Evolutionary conservation across 768 basidiomycete species (phyloP).

Genomic region (Boletus patriciae): DNA sequence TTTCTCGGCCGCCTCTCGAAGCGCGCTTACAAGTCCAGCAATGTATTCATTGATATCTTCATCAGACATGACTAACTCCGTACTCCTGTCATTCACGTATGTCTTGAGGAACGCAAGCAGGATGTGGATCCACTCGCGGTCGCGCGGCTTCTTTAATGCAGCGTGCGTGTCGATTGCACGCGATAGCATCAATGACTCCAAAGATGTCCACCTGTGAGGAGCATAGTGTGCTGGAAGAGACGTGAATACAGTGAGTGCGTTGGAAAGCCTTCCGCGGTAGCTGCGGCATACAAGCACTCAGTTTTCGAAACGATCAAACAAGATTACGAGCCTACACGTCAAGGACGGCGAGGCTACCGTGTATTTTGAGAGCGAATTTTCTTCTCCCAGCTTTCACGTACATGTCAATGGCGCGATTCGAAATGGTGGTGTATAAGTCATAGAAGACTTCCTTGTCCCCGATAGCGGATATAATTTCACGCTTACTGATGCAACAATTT

Average conservation of each 20-base stretch:
- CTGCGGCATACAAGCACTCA: conserved; percentile 40
- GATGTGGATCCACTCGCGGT: conserved; percentile 79
- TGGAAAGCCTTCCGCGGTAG: conserved; percentile 60
- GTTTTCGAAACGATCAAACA: not conserved
- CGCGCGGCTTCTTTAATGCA: conserved; percentile 53
- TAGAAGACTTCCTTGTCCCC: conserved; percentile 63
- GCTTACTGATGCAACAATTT: conserved; percentile 48
- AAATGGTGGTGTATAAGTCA: conserved; percentile 68
- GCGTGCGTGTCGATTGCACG: conserved; percentile 69
- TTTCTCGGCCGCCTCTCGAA: conserved; percentile 49
- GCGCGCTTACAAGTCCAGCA: conserved; percentile 45
- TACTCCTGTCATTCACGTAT: conserved; percentile 54
- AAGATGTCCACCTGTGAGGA: conserved; percentile 75
- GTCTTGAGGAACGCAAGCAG: conserved; percentile 75
- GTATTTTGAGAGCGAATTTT: conserved; percentile 83
- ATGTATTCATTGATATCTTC: conserved; percentile 54
- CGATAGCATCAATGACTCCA: conserved; percentile 78
- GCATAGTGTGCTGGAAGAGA: conserved; percentile 87
- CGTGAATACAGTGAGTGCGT: conserved; percentile 68
- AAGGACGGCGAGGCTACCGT: conserved; percentile 83
- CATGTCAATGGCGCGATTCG: conserved; percentile 81
- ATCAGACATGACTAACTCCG: conserved; percentile 54
- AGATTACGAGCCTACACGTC: conserved; percentile 66
- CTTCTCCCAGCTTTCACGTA: conserved; percentile 82
- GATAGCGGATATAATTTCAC: conserved; percentile 60